phyloP scores from a whole-genome alignment of 179 eudicot genomes.

The Pouteria campechiana region DNA sequence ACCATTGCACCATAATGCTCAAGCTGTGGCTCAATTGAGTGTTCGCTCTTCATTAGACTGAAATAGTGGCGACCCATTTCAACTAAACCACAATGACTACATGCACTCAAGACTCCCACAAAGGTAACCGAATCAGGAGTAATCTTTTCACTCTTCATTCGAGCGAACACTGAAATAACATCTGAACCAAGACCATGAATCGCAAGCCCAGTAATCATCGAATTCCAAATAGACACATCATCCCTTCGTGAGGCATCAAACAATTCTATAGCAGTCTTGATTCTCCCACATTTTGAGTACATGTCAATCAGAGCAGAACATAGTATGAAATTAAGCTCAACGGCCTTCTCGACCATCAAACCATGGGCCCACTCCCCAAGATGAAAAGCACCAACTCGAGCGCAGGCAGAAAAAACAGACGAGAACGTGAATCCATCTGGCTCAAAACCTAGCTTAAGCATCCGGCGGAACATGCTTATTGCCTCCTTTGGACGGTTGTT shows the following conservation, averaged over 20 bases:
- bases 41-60: slow-evolving; percentile 29
- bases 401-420: slow-evolving; percentile 50
- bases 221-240: slow-evolving; percentile 58
- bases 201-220: slow-evolving; percentile 70
- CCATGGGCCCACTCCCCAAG: slow-evolving; percentile 49
- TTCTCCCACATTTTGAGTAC: slow-evolving; percentile 77
- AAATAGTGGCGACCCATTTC: slow-evolving; percentile 51
- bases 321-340: slow-evolving; percentile 39
- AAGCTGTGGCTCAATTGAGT: slow-evolving; percentile 42
- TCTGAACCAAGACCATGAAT: slow-evolving; percentile 59
- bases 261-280: slow-evolving; percentile 43
- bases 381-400: slow-evolving; percentile 51
- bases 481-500: slow-evolving; percentile 45
- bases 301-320: slow-evolving; percentile 57
- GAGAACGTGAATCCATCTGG: slow-evolving; percentile 74
- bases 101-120: slow-evolving; percentile 45
- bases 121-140: slow-evolving; percentile 61
- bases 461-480: slow-evolving; percentile 29
- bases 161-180: slow-evolving; percentile 42
- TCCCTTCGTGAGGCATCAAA: slow-evolving; percentile 22
- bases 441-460: slow-evolving; percentile 33
- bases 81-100: slow-evolving; percentile 59
- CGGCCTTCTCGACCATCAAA: slow-evolving; percentile 32
- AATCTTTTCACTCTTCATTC: slow-evolving; percentile 36
- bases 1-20: slow-evolving; percentile 86